These are phyloP conservation scores for Rhodotorula babjevae DNA, from an alignment of 768 basidiomycete genomes.

Conservation along the genomic window DNA sequence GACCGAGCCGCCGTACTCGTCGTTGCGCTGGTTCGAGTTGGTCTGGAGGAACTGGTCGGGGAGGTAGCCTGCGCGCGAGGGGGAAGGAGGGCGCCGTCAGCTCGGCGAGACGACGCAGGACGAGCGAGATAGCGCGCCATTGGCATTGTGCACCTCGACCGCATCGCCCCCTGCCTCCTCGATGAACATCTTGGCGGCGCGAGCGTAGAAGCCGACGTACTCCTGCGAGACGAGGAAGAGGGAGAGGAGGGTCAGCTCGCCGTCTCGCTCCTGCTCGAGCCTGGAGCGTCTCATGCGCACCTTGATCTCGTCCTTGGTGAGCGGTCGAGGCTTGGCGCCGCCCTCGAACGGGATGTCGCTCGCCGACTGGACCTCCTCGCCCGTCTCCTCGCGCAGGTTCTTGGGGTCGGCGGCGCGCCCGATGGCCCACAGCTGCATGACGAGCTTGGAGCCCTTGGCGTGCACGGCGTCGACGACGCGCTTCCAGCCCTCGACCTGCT, in stretches of 20 bases:
- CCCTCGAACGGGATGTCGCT: conserved; percentile 29
- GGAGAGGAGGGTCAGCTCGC: conserved; percentile 10
- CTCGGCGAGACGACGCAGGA: too few species aligned
- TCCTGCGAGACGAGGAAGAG: conserved; percentile 42
- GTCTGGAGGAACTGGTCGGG: conserved; percentile 42
- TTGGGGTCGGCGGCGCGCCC: conserved; percentile 50
- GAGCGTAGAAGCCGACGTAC: conserved; percentile 52
- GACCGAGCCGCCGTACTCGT: conserved; percentile 62
- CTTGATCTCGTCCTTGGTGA: conserved; percentile 49
- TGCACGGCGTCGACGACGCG: conserved; percentile 61
- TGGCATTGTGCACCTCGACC: conserved; percentile 49
- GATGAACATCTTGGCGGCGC: conserved; percentile 55
- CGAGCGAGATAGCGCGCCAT: conserved; percentile 47
- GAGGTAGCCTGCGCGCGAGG: conserved; percentile 22
- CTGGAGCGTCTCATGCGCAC: conserved; percentile 50
- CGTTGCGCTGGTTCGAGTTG: conserved; percentile 46
- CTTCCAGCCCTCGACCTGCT: conserved; percentile 60
- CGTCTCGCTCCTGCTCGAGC: conserved; percentile 56
- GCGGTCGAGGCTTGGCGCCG: conserved; percentile 25
- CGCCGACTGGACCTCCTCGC: conserved; percentile 26
- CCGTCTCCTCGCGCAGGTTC: conserved; percentile 18
- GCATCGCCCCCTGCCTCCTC: conserved; percentile 64
- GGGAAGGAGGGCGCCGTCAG: too few species aligned
- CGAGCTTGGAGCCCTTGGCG: conserved; percentile 55
- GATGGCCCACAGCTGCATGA: conserved; percentile 59